Conservation (phyloP, 1,284 basidiomycete genomes). For the Entoloma clypeatum region DNA sequence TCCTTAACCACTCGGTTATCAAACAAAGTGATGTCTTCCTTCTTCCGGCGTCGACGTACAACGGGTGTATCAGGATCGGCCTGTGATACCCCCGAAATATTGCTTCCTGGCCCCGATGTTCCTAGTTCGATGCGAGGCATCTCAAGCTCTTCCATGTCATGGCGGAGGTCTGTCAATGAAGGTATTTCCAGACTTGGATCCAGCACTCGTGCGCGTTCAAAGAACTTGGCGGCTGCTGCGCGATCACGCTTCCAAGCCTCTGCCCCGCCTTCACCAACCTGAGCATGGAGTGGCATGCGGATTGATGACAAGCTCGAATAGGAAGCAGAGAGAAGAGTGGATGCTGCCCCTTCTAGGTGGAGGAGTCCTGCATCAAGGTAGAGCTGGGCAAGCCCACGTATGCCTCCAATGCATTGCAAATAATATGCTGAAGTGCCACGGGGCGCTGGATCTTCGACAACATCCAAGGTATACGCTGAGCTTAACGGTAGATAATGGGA, state of each 20-base stretch:
- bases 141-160: slow-evolving; percentile 44
- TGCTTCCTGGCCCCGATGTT: slow-evolving; percentile 33
- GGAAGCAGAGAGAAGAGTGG: slow-evolving; percentile 60
- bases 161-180: slow-evolving; percentile 36
- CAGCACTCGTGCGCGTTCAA: slow-evolving; percentile 60
- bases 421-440: slow-evolving; percentile 59
- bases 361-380: slow-evolving; percentile 73
- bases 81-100: slow-evolving; percentile 31
- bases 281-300: slow-evolving; percentile 49
- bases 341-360: slow-evolving; percentile 71
- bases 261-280: slow-evolving; percentile 48
- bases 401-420: slow-evolving; percentile 59
- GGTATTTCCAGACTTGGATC: slow-evolving; percentile 65
- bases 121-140: slow-evolving; percentile 57
- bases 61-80: slow-evolving; percentile 37
- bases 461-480: slow-evolving; percentile 34
- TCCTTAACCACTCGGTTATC: slow-evolving; percentile 41
- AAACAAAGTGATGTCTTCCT: slow-evolving; percentile 48
- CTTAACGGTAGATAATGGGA: slow-evolving; percentile 64
- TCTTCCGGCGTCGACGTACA: slow-evolving; percentile 44
- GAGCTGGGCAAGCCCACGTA: slow-evolving; percentile 59
- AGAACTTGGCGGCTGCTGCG: slow-evolving; percentile 61
- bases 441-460: slow-evolving; percentile 35
- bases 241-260: slow-evolving; percentile 70
- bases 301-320: slow-evolving; percentile 72